Evolutionary conservation across 257 asterid genomes (phyloP).

Genomic region (Scutellaria minor): DNA sequence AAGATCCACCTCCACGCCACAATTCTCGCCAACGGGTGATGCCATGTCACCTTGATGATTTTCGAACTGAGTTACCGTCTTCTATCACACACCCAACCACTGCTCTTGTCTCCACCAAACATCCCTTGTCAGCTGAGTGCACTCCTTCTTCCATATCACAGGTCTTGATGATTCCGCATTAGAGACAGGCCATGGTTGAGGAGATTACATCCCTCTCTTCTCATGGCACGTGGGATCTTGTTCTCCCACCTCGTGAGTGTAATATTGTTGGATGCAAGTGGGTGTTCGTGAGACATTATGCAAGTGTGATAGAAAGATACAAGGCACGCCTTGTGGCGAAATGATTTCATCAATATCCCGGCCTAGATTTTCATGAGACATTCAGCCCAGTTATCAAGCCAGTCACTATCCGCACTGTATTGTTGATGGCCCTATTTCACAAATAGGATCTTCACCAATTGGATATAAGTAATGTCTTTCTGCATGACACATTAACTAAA

Average conservation of each 20-base stretch:
- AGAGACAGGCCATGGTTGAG: background rate
- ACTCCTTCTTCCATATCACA: background rate
- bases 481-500: no score
- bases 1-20: background rate
- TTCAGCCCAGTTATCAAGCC: no score
- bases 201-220: background rate
- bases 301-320: background rate
- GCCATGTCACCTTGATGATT: background rate
- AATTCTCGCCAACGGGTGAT: background rate
- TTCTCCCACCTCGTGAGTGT: background rate
- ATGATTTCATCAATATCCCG: no score
- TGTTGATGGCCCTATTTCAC: no score
- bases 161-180: background rate
- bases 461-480: no score
- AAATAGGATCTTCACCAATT: no score
- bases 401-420: no score
- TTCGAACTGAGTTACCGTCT: background rate
- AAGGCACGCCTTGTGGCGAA: no score
- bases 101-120: background rate
- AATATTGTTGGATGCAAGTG: background rate
- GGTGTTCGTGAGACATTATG: no score
- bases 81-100: background rate
- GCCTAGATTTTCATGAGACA: no score
- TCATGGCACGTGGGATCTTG: conserved; percentile 1
- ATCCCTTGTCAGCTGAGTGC: background rate